These are phyloP conservation scores for Penicillium hordei DNA, from an alignment of 2,329 filamentous ascomycete species.

Conservation along the genomic window DNA sequence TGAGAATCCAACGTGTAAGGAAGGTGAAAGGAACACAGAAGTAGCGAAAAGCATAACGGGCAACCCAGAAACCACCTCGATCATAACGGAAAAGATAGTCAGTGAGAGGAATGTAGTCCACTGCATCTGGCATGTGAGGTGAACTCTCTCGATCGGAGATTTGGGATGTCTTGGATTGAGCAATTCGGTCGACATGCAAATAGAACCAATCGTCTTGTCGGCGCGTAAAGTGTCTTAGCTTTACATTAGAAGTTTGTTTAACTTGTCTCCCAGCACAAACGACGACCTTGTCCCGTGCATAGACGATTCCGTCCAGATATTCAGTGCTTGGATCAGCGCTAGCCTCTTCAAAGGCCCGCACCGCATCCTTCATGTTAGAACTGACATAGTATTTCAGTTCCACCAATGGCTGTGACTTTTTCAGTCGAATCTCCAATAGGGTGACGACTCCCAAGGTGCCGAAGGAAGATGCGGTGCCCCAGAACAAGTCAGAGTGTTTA, in stretches of 20 bases:
- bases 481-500: constrained; percentile 57
- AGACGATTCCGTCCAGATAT: constrained; percentile 71
- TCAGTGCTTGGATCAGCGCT: constrained; percentile 50
- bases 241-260: constrained; percentile 43
- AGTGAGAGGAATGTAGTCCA: constrained; percentile 34
- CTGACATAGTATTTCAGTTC: constrained; percentile 62
- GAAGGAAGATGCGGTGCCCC: constrained; percentile 59
- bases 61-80: constrained; percentile 65
- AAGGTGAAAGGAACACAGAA: constrained; percentile 61
- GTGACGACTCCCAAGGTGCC: constrained; percentile 64
- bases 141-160: constrained; percentile 1
- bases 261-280: constrained; percentile 62
- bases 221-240: constrained; percentile 54
- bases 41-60: constrained; percentile 60
- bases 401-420: constrained; percentile 57
- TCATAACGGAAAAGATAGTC: constrained; percentile 53
- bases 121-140: constrained; percentile 1
- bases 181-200: constrained; percentile 52
- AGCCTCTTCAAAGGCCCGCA: constrained; percentile 51
- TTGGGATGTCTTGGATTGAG: background rate
- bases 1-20: constrained; percentile 58
- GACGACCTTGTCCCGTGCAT: constrained; percentile 55
- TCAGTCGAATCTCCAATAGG: constrained; percentile 58
- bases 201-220: constrained; percentile 72
- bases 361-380: constrained; percentile 50